Conservation (phyloP, 2,329 filamentous ascomycete genomes). For the Apiospora hydei region DNA sequence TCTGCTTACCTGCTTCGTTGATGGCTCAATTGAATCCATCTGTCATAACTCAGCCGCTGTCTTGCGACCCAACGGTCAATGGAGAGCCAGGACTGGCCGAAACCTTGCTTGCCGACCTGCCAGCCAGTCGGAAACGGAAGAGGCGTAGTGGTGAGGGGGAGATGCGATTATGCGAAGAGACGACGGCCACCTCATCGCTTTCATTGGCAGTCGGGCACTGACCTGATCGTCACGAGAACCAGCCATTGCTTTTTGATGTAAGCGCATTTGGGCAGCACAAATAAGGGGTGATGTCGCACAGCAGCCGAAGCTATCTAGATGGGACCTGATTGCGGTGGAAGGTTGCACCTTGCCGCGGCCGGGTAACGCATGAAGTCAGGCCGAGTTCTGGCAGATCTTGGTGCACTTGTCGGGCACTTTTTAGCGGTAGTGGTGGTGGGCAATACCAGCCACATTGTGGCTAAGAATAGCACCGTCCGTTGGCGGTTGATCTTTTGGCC, state of each 20-base stretch:
- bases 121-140: background rate
- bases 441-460: background rate
- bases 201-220: background rate
- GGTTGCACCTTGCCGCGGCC: background rate
- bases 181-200: background rate
- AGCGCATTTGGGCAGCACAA: background rate
- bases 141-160: background rate
- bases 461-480: background rate
- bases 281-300: background rate
- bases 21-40: background rate
- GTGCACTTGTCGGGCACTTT: background rate
- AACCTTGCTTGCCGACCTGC: background rate
- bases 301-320: background rate
- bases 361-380: background rate
- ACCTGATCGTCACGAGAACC: background rate
- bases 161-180: background rate
- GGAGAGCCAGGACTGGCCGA: background rate
- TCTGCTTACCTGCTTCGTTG: background rate
- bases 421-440: background rate
- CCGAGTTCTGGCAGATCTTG: background rate
- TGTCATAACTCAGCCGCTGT: background rate
- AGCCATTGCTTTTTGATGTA: background rate
- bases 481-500: background rate
- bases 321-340: background rate
- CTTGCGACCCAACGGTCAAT: slow-evolving; percentile 10